These are phyloP conservation scores for Trichophyton verrucosum DNA, from an alignment of 2,329 filamentous ascomycete species.

Conservation along the genomic window DNA sequence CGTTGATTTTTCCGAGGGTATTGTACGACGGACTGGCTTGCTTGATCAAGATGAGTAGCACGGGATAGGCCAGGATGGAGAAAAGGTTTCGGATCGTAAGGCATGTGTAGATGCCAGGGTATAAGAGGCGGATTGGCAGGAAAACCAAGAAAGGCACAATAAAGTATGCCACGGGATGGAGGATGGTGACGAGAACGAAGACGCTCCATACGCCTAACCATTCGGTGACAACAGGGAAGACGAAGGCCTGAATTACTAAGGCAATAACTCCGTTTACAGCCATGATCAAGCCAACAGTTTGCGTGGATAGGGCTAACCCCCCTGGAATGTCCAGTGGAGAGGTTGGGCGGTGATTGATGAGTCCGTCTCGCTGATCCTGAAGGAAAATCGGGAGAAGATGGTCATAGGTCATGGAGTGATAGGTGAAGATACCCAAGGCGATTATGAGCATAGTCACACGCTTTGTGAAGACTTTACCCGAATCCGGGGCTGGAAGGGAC, in stretches of 20 bases:
- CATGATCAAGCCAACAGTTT: constrained; percentile 56
- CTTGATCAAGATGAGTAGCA: constrained; percentile 59
- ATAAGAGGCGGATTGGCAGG: constrained; percentile 42
- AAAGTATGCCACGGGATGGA: constrained; percentile 57
- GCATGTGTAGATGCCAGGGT: constrained; percentile 53
- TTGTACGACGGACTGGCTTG: constrained; percentile 53
- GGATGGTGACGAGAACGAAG: constrained; percentile 51
- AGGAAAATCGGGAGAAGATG: constrained; percentile 87
- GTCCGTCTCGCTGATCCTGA: constrained; percentile 49
- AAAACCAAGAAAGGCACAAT: constrained; percentile 56
- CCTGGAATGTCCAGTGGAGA: constrained; percentile 47
- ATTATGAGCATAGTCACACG: constrained; percentile 63
- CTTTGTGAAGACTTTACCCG: constrained; percentile 43
- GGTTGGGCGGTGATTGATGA: constrained; percentile 18
- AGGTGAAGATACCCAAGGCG: constrained; percentile 82
- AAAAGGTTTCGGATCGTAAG: constrained; percentile 54
- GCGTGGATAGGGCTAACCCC: constrained; percentile 53
- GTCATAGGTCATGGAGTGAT: constrained; percentile 91
- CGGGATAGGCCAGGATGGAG: constrained; percentile 56
- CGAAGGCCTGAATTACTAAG: constrained; percentile 57
- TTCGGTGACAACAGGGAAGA: constrained; percentile 55
- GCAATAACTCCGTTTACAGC: constrained; percentile 59
- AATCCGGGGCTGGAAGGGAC: constrained; percentile 26
- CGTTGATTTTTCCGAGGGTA: constrained; percentile 58
- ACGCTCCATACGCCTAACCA: constrained; percentile 55